Base-by-base conservation (phyloP, 2,329 filamentous ascomycete species). In the Ambrosiella cleistominuta region DNA sequence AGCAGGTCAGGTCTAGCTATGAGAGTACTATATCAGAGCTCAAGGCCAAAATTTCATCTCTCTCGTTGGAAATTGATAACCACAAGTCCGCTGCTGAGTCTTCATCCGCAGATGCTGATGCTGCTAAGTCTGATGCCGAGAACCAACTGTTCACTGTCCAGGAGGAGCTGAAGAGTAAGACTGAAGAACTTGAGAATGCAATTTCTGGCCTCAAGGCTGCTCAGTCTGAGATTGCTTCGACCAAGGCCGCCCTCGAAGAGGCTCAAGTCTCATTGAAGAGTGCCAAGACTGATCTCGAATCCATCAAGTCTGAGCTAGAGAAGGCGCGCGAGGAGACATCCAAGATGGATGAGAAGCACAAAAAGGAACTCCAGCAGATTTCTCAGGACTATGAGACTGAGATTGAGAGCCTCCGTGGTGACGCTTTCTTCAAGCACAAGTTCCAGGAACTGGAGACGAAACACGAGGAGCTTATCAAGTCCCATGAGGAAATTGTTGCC, bases 321-420 rank as follows among this genome's bases (percentile, higher is more conserved):
- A 68, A 70, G 52, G 67, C 69, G 38, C 69, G 66, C 60, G 79
- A 78, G 65, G 76, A 77, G 17, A 27, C 59, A 27, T 68, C 73
- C 12, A 74, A 74, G 64, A 67, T 81, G 61, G 75, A 80, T 66
- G 70, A 71, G 47, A 76, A 75, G 66, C 78, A 83, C 64, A 73
- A 78, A 61, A 73, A 76, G 63, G 77, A 80, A 65, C 72, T 84
- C 63, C 72, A 77, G 66, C 75, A 74, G 61, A 67, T 83, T 57
- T 79, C 79, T 1, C 71, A 77, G 62, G 80, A 83, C 63, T 82
- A 81, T 62, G 77, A 83, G 65, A 73, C 75, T n/a, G 80, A 83
- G 66, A 82, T 84, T 57, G 80, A 83, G 64, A 76, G 76, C 59
- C 74, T 83, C 13, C 75, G 76, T 59, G 80, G 79, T 19, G 79